Evolutionary conservation across 306 rosid genomes (phyloP), one percentile per base, ranked within the genome.

Genomic region (Rosa lucieae): DNA sequence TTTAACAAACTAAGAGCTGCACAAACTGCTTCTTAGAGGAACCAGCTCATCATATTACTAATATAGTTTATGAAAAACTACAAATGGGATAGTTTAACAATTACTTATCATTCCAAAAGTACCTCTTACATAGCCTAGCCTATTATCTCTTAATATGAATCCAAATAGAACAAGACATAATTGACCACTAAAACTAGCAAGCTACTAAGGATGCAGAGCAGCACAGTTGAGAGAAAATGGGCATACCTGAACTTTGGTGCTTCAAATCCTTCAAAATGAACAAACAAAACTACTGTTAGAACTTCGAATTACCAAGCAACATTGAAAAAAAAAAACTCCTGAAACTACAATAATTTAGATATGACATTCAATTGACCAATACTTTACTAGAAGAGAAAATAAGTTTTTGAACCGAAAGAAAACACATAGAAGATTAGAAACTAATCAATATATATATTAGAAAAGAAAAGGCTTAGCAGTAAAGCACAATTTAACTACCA

Each of bases 221-320:
- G 35, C 1, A 9, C 65, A 35, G 63, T 51, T 51, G 52, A 79
- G 52, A 79, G 29, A 40, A 23, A 32, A 10, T 10, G 8, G 52
- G 43, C 49, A 80, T 68, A 81, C 84, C 84, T 81, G 23, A 81
- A 53, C 49, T 81, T 71, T 14, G 84, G 80, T 43, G 84, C 84
- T 75, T 81, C 80, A 37, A 75, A 81, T 37, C 84, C 84, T 81
- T 58, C 70, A 58, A 81, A 26, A n/a, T 67, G 32, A 70, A 46
- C 39, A 52, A 52, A 51, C 13, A 67, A 44, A 21, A 4, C 3
- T 11, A 67, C 20, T 49, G 52, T 77, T 12, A 29, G 32, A 48
- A 47, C 26, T 23, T 48, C 9, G 39, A 29, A 26, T 14, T 62
- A 62, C 13, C 40, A 67, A 43, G 59, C 5, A 9, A 62, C 35